Percentiles rank a stretch among this genome's conserved stretches.
These are phyloP conservation scores for Aspergillus coremiiformis DNA, from an alignment of 495 filamentous ascomycete genomes.

Conservation along the genomic window DNA sequence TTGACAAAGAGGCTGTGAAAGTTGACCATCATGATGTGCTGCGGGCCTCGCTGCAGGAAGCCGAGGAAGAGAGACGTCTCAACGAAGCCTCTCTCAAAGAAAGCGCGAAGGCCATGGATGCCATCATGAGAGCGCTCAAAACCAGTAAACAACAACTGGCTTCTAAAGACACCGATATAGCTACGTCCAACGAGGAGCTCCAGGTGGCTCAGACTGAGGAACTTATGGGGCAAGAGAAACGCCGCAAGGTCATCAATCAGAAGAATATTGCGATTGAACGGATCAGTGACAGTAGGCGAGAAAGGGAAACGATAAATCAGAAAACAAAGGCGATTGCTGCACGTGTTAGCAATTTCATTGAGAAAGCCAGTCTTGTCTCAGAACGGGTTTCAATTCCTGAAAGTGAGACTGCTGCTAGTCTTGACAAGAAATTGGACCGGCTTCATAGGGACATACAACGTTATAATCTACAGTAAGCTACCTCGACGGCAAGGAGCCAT, in stretches of 20 bases:
- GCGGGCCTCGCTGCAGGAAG: conserved; percentile 44
- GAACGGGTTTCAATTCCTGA: conserved; percentile 57
- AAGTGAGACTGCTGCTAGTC: conserved; percentile 54
- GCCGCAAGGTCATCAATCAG: conserved; percentile 47
- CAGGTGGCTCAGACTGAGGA: conserved; percentile 54
- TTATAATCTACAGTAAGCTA: conserved; percentile 42
- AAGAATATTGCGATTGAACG: conserved; percentile 58
- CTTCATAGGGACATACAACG: conserved; percentile 49
- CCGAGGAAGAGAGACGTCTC: conserved; percentile 40
- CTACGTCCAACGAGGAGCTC: conserved; percentile 34
- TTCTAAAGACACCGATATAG: conserved; percentile 33
- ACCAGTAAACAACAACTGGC: conserved; percentile 34
- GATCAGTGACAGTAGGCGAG: conserved; percentile 42
- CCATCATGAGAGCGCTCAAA: conserved; percentile 36
- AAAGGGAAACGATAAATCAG: conserved; percentile 37
- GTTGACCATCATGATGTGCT: conserved; percentile 57
- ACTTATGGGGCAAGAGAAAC: conserved; percentile 39
- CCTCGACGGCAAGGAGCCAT: background rate
- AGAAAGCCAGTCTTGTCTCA: conserved; percentile 50
- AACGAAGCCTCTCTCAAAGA: conserved; percentile 47
- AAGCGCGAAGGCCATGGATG: conserved; percentile 42
- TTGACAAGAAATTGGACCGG: conserved; percentile 57
- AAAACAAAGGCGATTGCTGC: conserved; percentile 40
- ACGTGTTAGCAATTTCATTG: conserved; percentile 46
- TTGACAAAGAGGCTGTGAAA: conserved; percentile 52